Evolutionary conservation across 2,329 filamentous ascomycete genomes (phyloP).

Genomic region (Phyllosticta citribraziliensis): DNA sequence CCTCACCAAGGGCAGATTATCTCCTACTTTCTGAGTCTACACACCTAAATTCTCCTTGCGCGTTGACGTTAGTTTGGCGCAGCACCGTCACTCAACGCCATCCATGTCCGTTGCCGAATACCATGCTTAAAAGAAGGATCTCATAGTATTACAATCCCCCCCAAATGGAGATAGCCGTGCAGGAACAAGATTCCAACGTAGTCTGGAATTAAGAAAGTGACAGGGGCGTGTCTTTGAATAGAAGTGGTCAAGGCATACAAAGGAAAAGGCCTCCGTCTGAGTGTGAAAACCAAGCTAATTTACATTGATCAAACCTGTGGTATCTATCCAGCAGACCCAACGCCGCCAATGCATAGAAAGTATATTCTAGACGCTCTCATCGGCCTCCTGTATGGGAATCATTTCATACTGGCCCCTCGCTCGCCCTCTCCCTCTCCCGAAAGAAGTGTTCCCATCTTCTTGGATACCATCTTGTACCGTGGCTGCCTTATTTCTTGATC

Average conservation of each 20-base stretch:
- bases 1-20: too few species aligned
- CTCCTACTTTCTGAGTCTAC: too few species aligned
- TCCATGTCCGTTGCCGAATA: too few species aligned
- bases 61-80: too few species aligned
- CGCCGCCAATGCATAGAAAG: conserved; percentile 21
- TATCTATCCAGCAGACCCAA: conserved; percentile 15
- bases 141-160: too few species aligned
- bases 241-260: neutral
- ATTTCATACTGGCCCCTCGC: conserved; percentile 40
- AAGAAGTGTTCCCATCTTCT: conserved; percentile 28
- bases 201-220: too few species aligned
- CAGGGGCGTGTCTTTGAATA: neutral
- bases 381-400: conserved; percentile 33
- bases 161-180: too few species aligned
- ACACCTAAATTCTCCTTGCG: too few species aligned
- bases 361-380: conserved; percentile 23
- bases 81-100: too few species aligned
- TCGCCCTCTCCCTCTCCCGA: conserved; percentile 29
- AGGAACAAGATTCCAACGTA: too few species aligned
- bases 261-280: neutral
- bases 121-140: too few species aligned
- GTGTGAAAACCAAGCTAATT: neutral
- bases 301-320: neutral
- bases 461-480: conserved; percentile 12
- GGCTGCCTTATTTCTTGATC: conserved; percentile 14